Percentiles rank a stretch among this genome's conserved stretches.
Conservation (phyloP, 2,329 filamentous ascomycete species). For the Dothideomycetidae sp. region DNA sequence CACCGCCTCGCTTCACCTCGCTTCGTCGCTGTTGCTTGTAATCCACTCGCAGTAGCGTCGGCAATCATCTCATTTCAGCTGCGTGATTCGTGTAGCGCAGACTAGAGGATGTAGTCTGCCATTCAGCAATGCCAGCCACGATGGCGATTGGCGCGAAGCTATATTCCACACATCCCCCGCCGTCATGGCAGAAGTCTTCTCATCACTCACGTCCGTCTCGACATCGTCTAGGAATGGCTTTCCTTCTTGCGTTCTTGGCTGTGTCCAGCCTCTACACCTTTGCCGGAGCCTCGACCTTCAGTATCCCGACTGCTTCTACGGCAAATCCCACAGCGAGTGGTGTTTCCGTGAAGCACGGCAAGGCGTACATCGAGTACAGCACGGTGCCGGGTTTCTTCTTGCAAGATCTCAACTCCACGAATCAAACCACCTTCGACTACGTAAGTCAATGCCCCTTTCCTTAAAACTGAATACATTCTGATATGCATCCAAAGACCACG, state of each 20-base stretch:
- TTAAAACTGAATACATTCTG: too few relatives aligned
- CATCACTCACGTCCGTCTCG: not conserved
- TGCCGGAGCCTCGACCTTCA: conserved; percentile 5
- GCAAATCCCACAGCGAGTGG: conserved; percentile 11
- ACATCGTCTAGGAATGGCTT: not conserved
- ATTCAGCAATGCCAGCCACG: not conserved
- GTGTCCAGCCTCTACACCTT: not conserved
- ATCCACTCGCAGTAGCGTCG: too few relatives aligned
- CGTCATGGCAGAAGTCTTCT: not conserved
- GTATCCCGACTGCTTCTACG: conserved; percentile 11
- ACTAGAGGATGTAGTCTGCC: not conserved
- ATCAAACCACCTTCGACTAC: conserved; percentile 47
- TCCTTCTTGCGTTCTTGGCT: not conserved
- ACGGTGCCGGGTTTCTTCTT: conserved; percentile 49
- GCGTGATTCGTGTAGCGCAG: not conserved
- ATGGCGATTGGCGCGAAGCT: not conserved
- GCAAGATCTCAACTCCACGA: conserved; percentile 46
- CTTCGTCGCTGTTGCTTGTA: too few relatives aligned
- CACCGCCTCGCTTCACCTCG: not conserved
- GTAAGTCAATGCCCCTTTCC: conserved; percentile 25
- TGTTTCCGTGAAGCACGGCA: conserved; percentile 10
- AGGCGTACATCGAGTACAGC: conserved; percentile 41
- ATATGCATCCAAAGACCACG: conserved; percentile 32
- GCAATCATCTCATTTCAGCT: too few relatives aligned
- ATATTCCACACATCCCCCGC: not conserved